Evolutionary conservation across 2,329 filamentous ascomycete genomes (phyloP), one percentile per base, ranked within the genome.

Genomic region (Fusarium acutatum): DNA sequence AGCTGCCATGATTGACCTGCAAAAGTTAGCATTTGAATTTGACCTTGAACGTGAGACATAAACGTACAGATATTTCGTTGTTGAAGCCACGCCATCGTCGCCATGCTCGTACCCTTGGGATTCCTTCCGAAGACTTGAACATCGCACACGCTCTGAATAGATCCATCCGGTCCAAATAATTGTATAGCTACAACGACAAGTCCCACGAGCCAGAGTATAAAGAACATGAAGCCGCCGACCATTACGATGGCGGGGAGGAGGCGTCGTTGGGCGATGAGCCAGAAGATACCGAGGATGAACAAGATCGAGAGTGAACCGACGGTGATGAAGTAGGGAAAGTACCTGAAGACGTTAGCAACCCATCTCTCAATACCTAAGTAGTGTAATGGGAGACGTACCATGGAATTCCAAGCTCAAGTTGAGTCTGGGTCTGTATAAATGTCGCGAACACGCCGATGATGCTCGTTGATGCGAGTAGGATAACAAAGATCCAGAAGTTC

Each of bases 161-260:
- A 86, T 14, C 88, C 89, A 6, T 80, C 76, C 2, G 89, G 87
- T 0, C 91, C 90, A 86, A 89, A 93, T 2, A 93, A 86, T 81
- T 92, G 86, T 61, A 92, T 87, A 22, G 86, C 86, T 11, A 90
- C 83, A 47, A 91, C 88, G 52, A 93, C 85, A 14, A 93, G 83
- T 0, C 90, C 91, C 40, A 91, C 89, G 41, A 92, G 83, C 90
- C 90, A 93, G n/a, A 93, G 82, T 5, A 92, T 84, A 68, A 92
- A 92, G 63, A 92, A 84, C 73, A 92, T 86, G 77, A 92, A 92
- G 50, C 87, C 87, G 65, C 90, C 90, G 26, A 92, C 86, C 83
- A 90, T 88, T 78, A 90, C 88, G 76, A 90, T 89, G 52, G 87
- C 85, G 0, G 89, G 89, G 1, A 93, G 83, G 4, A 93, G 84